phyloP scores from a whole-genome alignment of 495 filamentous ascomycete species.

The Talaromyces stipitatus region DNA sequence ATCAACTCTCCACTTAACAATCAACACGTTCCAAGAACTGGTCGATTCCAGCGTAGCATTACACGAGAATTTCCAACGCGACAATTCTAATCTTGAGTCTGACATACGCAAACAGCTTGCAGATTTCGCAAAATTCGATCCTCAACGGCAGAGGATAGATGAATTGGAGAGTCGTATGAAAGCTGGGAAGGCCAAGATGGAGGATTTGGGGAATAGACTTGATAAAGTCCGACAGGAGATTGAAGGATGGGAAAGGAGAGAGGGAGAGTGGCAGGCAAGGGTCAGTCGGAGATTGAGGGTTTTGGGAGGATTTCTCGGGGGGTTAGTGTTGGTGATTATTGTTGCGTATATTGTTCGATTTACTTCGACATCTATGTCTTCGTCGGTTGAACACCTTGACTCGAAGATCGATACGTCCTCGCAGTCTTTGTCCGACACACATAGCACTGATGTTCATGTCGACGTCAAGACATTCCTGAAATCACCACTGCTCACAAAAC shows the following conservation, averaged over 20 bases:
- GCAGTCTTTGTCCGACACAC: neutral
- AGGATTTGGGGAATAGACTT: slow-evolving; percentile 57
- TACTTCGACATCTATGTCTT: neutral
- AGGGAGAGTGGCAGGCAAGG: slow-evolving; percentile 64
- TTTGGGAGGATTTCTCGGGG: slow-evolving; percentile 47
- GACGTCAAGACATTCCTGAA: neutral
- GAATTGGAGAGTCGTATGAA: slow-evolving; percentile 59
- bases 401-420: neutral
- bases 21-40: slow-evolving; percentile 62
- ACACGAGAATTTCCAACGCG: slow-evolving; percentile 52
- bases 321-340: slow-evolving; percentile 27
- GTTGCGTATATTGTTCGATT: slow-evolving; percentile 34
- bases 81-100: slow-evolving; percentile 49
- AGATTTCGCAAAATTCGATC: slow-evolving; percentile 58
- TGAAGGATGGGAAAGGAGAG: slow-evolving; percentile 62
- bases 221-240: slow-evolving; percentile 56
- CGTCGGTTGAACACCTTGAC: neutral
- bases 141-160: slow-evolving; percentile 60
- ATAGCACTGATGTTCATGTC: neutral
- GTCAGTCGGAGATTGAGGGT: slow-evolving; percentile 54
- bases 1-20: slow-evolving; percentile 56
- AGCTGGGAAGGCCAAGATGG: slow-evolving; percentile 53
- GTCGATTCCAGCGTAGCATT: slow-evolving; percentile 53
- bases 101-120: slow-evolving; percentile 62
- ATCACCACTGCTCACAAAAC: neutral